Conservation (phyloP, 441 rosid genomes). For the Hura crepitans region DNA sequence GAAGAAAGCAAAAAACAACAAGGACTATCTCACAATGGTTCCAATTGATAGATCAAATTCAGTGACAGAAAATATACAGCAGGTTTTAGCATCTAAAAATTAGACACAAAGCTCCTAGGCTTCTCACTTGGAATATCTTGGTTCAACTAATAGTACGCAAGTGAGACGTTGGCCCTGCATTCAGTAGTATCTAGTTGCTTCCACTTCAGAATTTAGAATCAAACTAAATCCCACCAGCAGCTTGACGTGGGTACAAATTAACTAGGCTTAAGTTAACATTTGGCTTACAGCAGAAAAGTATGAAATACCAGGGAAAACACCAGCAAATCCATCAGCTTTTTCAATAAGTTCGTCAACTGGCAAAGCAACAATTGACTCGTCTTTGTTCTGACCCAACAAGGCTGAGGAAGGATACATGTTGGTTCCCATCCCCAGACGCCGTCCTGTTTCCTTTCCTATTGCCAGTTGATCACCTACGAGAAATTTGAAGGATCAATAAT, state of each 20-base stretch:
- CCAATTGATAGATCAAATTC: background rate
- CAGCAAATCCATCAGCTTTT: constrained; percentile 86
- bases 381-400: constrained; percentile 57
- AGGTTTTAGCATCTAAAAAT: background rate
- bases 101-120: background rate
- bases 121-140: background rate
- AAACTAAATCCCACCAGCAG: background rate
- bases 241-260: background rate
- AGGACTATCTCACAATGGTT: background rate
- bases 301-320: constrained; percentile 72
- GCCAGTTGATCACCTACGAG: constrained; percentile 75
- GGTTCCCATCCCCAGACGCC: constrained; percentile 87
- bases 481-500: background rate
- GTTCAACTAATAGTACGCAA: no score
- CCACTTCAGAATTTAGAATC: background rate
- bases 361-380: constrained; percentile 47
- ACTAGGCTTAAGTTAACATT: background rate
- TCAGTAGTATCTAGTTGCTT: background rate
- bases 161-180: background rate
- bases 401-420: constrained; percentile 83
- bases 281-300: background rate
- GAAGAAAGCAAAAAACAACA: background rate
- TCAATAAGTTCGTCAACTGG: no score
- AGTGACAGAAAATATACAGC: background rate
- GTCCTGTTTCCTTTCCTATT: constrained; percentile 78